These are phyloP conservation scores for Margaritispora aquatica DNA, from an alignment of 495 filamentous ascomycete genomes.

Conservation along the genomic window DNA sequence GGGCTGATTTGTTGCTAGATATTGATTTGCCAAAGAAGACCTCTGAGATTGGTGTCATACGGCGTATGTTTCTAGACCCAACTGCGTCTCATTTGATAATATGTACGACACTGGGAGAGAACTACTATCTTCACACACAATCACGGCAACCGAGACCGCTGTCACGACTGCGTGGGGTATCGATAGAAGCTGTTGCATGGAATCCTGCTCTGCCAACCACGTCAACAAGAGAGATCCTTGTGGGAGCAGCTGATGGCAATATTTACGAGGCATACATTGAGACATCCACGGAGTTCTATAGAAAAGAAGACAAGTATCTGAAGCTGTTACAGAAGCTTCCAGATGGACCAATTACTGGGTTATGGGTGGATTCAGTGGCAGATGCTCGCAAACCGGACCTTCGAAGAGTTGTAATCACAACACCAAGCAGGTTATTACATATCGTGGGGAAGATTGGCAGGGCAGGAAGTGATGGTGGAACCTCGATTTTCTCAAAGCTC, in stretches of 20 bases:
- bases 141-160: conserved; percentile 79
- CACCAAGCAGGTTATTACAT: conserved; percentile 67
- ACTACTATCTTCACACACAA: conserved; percentile 96
- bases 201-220: conserved; percentile 94
- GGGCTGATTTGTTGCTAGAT: conserved; percentile 45
- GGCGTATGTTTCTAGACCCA: conserved; percentile 93
- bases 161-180: conserved; percentile 75
- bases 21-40: conserved; percentile 95
- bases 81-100: conserved; percentile 92
- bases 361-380: conserved; percentile 71
- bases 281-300: conserved; percentile 86
- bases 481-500: conserved; percentile 74
- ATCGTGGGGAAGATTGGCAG: conserved; percentile 70
- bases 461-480: conserved; percentile 70
- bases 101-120: conserved; percentile 85
- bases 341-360: conserved; percentile 72
- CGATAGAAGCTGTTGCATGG: conserved; percentile 88
- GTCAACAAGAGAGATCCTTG: conserved; percentile 89
- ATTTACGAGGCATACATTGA: conserved; percentile 96
- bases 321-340: conserved; percentile 70
- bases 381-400: conserved; percentile 51
- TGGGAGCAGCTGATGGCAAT: conserved; percentile 87
- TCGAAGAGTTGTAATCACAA: conserved; percentile 70
- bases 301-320: conserved; percentile 88
- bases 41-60: conserved; percentile 84